A percentile compares a stretch with the other conserved stretches of the same genome.
phyloP scores from a whole-genome alignment of 2,329 filamentous ascomycete species.

The Phaeomoniella chlamydospora region DNA sequence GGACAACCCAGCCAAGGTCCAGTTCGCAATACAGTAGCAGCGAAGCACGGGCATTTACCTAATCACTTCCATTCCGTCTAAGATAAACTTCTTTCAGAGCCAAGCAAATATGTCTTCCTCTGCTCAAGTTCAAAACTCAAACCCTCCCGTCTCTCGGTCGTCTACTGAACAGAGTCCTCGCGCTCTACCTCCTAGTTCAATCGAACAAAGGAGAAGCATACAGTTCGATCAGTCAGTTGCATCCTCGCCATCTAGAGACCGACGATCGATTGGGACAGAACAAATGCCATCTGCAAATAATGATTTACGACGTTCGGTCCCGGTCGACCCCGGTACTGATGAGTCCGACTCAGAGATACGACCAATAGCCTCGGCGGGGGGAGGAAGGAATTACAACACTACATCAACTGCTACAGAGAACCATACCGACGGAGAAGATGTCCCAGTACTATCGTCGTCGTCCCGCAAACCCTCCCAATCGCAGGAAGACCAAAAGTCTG shows the following conservation, averaged over 20 bases:
- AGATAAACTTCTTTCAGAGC: too few relatives aligned
- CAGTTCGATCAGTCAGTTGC: neutral
- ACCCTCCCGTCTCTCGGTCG: neutral
- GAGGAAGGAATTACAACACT: neutral
- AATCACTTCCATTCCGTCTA: too few relatives aligned
- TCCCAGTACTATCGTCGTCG: conserved; percentile 14
- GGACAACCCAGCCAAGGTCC: too few relatives aligned
- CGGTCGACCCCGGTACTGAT: conserved; percentile 11
- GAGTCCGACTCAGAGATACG: neutral
- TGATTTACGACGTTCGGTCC: conserved; percentile 19
- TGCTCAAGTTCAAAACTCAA: too few relatives aligned
- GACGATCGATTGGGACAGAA: neutral
- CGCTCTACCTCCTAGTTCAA: neutral
- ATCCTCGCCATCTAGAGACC: neutral
- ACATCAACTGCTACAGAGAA: neutral
- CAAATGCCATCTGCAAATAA: neutral
- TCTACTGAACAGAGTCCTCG: neutral
- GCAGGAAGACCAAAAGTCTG: neutral
- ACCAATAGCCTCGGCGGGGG: neutral
- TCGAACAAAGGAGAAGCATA: neutral
- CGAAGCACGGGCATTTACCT: too few relatives aligned
- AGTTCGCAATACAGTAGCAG: too few relatives aligned
- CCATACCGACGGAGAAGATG: conserved; percentile 15
- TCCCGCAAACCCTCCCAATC: conserved; percentile 12
- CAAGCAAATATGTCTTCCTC: too few relatives aligned